phyloP scores from a whole-genome alignment of 345 rosid genomes.

The Eucalyptus erythrocorys region DNA sequence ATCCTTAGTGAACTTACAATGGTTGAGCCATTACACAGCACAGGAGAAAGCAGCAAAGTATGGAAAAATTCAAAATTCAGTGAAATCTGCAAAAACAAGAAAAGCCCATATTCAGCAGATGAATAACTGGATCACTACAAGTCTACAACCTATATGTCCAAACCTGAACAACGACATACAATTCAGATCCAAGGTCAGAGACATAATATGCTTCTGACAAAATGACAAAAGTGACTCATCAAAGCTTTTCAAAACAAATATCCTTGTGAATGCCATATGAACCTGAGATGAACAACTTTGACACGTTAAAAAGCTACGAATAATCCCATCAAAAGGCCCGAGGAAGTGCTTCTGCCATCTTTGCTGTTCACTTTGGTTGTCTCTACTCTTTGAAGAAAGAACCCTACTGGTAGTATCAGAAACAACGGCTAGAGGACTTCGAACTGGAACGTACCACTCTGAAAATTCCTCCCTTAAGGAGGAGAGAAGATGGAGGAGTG shows the following conservation, averaged over 20 bases:
- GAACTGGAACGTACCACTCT: constrained; percentile 33
- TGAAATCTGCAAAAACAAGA: constrained; percentile 46
- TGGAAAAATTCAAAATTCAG: constrained; percentile 83
- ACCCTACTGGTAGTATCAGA: constrained; percentile 34
- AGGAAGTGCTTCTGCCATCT: constrained; percentile 76
- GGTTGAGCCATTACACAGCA: constrained; percentile 30
- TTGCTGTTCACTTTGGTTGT: constrained; percentile 33
- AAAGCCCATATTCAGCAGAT: background rate
- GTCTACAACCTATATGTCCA: background rate
- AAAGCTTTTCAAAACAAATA: background rate
- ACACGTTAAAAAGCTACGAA: constrained; percentile 60
- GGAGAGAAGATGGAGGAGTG: constrained; percentile 67
- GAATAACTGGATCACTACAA: background rate
- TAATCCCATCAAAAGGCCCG: constrained; percentile 89
- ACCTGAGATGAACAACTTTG: constrained; percentile 75
- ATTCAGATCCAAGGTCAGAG: background rate
- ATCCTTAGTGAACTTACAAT: constrained; percentile 53
- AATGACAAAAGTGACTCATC: background rate
- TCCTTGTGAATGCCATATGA: constrained; percentile 1
- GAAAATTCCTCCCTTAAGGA: constrained; percentile 70
- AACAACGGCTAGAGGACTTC: constrained; percentile 29
- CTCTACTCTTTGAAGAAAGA: constrained; percentile 15
- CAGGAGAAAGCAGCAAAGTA: constrained; percentile 61
- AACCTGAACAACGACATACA: background rate
- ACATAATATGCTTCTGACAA: background rate